Percentiles rank a stretch among this genome's conserved stretches.
These are phyloP conservation scores for Trichoderma simmonsii DNA, from an alignment of 2,329 filamentous ascomycete genomes.

Conservation along the genomic window DNA sequence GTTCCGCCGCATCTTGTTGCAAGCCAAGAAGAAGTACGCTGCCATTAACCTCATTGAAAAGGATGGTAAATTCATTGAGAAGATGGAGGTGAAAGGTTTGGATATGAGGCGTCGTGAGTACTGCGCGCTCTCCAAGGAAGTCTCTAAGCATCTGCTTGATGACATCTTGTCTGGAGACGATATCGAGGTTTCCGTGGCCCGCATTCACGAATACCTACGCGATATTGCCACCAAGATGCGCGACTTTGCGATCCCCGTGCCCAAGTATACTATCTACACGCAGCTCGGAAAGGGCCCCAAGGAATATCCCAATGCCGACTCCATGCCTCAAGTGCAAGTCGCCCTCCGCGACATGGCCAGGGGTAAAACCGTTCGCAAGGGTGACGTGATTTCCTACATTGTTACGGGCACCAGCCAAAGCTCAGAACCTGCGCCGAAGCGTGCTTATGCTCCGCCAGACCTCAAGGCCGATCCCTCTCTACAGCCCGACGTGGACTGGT, in stretches of 20 bases:
- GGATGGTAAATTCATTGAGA: conserved; percentile 86
- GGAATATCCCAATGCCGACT: conserved; percentile 90
- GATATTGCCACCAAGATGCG: conserved; percentile 86
- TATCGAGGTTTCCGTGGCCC: conserved; percentile 78
- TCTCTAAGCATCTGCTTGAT: conserved; percentile 84
- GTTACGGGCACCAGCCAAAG: conserved; percentile 71
- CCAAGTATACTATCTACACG: conserved; percentile 97
- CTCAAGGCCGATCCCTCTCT: conserved; percentile 72
- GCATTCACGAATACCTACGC: conserved; percentile 89
- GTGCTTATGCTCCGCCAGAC: conserved; percentile 83
- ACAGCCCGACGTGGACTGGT: conserved; percentile 92
- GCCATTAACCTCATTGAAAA: conserved; percentile 90
- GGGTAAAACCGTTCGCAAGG: conserved; percentile 84
- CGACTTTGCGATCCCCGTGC: conserved; percentile 66
- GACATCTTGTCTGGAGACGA: conserved; percentile 94
- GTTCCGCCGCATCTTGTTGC: conserved; percentile 86
- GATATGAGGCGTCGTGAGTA: conserved; percentile 98
- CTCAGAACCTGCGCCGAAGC: conserved; percentile 75
- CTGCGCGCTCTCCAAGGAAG: conserved; percentile 91
- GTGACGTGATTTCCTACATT: conserved; percentile 95
- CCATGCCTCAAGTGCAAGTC: conserved; percentile 96
- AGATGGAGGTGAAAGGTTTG: conserved; percentile 96
- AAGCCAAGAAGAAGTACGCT: conserved; percentile 99
- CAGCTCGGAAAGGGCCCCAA: conserved; percentile 92
- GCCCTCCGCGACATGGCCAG: conserved; percentile 82